These are phyloP conservation scores for Fusarium solani-melongenae DNA, from an alignment of 2,329 filamentous ascomycete species.

Conservation along the genomic window DNA sequence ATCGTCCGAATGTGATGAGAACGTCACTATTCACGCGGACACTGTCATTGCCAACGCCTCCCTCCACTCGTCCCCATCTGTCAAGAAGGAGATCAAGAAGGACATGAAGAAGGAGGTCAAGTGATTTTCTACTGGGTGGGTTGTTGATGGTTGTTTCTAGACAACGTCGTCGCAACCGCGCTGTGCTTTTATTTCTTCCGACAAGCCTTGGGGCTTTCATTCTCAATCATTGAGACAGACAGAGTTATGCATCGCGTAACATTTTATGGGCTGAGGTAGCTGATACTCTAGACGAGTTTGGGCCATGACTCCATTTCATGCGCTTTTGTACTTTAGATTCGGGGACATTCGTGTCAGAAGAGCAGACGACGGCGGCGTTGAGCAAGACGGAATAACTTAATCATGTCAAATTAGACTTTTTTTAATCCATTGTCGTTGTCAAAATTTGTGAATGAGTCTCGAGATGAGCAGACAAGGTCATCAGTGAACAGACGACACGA, in stretches of 20 bases:
- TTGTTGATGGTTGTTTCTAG: not conserved
- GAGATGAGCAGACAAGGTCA: not conserved
- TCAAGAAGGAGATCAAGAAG: slow-evolving; percentile 55
- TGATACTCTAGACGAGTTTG: slow-evolving; percentile 48
- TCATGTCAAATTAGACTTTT: slow-evolving; percentile 36
- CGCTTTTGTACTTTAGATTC: slow-evolving; percentile 55
- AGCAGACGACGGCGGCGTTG: slow-evolving; percentile 35
- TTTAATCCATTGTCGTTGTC: not conserved
- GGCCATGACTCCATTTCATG: slow-evolving; percentile 47
- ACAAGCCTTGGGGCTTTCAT: slow-evolving; percentile 33
- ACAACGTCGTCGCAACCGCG: not conserved
- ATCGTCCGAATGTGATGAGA: slow-evolving; percentile 64
- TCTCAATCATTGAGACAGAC: slow-evolving; percentile 38
- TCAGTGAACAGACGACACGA: not conserved
- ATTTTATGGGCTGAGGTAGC: slow-evolving; percentile 52
- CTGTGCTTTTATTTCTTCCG: slow-evolving; percentile 19
- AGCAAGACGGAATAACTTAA: slow-evolving; percentile 37
- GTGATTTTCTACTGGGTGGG: slow-evolving; percentile 14
- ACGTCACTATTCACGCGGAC: slow-evolving; percentile 65
- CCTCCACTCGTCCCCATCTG: slow-evolving; percentile 58
- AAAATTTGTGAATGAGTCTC: not conserved
- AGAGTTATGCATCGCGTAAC: slow-evolving; percentile 47
- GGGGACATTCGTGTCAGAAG: slow-evolving; percentile 41
- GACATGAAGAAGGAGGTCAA: slow-evolving; percentile 45
- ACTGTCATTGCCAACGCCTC: slow-evolving; percentile 58